phyloP scores from a whole-genome alignment of 2,329 filamentous ascomycete species.

The Fusarium mangiferae region DNA sequence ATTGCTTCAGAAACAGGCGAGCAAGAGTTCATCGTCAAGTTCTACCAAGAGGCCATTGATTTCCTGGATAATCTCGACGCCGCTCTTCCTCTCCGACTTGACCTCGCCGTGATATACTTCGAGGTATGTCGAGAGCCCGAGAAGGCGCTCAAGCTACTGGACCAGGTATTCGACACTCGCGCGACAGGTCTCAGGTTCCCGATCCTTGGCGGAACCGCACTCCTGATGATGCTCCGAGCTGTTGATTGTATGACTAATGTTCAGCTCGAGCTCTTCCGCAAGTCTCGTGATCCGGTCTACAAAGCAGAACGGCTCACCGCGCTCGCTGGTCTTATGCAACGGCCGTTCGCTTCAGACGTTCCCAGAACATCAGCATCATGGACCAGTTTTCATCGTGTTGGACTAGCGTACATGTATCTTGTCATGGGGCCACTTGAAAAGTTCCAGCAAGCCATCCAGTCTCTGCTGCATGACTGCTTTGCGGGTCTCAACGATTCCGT shows the following conservation, averaged over 20 bases:
- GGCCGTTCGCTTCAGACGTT: background rate
- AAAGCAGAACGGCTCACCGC: background rate
- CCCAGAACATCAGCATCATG: background rate
- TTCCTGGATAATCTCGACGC: conserved; percentile 45
- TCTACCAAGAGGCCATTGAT: conserved; percentile 38
- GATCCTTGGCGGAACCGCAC: background rate
- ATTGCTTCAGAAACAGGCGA: conserved; percentile 34
- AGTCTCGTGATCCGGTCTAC: background rate
- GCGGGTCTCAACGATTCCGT: background rate
- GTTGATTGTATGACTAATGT: background rate
- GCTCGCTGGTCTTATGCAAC: background rate
- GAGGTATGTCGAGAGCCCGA: conserved; percentile 28
- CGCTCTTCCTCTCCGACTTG: conserved; percentile 33
- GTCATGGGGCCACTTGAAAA: conserved; percentile 2
- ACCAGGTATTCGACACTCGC: conserved; percentile 37
- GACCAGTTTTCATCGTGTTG: background rate
- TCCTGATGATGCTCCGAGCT: background rate
- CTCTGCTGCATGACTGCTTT: background rate
- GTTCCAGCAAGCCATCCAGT: background rate
- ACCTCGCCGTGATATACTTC: conserved; percentile 32
- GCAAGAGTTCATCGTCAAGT: conserved; percentile 32
- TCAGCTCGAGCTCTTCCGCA: conserved; percentile 6
- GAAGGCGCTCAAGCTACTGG: conserved; percentile 21
- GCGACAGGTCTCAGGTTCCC: background rate
- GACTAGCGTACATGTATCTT: conserved; percentile 6